phyloP scores from a whole-genome alignment of 176 grass and related monocot species.

The Olyra latifolia region DNA sequence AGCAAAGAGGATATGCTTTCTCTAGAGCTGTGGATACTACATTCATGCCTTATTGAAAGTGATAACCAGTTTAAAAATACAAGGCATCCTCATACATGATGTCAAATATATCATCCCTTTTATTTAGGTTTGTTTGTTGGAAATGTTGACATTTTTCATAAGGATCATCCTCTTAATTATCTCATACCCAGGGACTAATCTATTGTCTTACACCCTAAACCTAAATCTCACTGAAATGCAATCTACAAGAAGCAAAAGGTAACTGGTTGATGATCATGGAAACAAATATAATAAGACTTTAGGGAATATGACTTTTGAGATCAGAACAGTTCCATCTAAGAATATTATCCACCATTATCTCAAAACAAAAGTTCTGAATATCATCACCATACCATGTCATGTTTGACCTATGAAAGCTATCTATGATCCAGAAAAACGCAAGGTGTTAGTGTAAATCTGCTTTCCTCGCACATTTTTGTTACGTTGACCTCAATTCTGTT shows the following conservation, averaged over 20 bases:
- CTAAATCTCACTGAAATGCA: neutral
- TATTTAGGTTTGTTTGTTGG: conserved; percentile 1
- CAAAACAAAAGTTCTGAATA: neutral
- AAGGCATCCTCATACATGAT: neutral
- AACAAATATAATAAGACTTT: neutral
- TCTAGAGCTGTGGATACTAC: neutral
- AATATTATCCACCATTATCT: neutral
- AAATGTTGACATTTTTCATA: neutral
- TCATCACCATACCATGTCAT: neutral
- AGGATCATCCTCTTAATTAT: neutral
- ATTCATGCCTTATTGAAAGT: neutral
- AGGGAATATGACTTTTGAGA: neutral
- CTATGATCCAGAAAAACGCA: neutral
- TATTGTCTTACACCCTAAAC: neutral
- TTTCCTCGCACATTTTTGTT: neutral
- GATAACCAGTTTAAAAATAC: neutral
- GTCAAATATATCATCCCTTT: neutral
- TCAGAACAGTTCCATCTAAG: neutral
- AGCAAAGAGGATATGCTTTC: neutral
- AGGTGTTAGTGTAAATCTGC: neutral
- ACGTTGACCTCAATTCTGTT: neutral
- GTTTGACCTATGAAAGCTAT: neutral
- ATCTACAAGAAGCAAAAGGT: neutral
- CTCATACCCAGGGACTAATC: neutral
- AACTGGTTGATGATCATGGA: neutral